Percentiles rank a stretch among this genome's conserved stretches.
phyloP scores from a whole-genome alignment of 257 asterid species.

The Solanum megistacrolobum region DNA sequence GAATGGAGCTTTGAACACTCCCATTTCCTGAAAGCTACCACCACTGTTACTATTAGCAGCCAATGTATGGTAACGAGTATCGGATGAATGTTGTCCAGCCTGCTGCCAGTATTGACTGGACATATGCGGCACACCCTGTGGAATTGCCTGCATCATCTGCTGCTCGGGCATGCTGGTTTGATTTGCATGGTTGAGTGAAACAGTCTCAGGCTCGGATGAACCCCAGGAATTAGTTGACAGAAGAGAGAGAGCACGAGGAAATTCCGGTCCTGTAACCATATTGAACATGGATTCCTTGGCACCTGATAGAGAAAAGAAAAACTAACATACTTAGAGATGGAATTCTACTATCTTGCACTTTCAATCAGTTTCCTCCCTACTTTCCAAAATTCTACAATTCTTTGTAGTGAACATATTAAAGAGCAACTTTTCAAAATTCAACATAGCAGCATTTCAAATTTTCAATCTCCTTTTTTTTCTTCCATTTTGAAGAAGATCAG shows the following conservation, averaged over 20 bases:
- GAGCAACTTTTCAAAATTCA: background rate
- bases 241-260: conserved; percentile 93
- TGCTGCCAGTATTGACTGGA: conserved; percentile 52
- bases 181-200: conserved; percentile 24
- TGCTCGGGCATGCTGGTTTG: conserved; percentile 17
- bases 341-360: background rate
- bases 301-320: conserved; percentile 24
- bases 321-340: background rate
- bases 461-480: background rate
- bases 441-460: background rate
- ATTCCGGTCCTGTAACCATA: conserved; percentile 39
- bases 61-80: conserved; percentile 19
- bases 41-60: conserved; percentile 14
- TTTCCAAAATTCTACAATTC: background rate
- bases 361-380: background rate
- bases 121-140: conserved; percentile 45
- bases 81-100: conserved; percentile 25
- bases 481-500: background rate
- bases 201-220: conserved; percentile 36
- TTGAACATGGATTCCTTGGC: conserved; percentile 40
- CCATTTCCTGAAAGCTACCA: conserved; percentile 33
- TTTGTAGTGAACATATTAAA: background rate
- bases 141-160: conserved; percentile 30
- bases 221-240: conserved; percentile 79
- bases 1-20: conserved; percentile 31